A percentile compares a stretch with the other conserved stretches of the same genome.
Evolutionary conservation across 176 grass and related monocot genomes (phyloP).

Genomic region (Eragrostis nindensis): DNA sequence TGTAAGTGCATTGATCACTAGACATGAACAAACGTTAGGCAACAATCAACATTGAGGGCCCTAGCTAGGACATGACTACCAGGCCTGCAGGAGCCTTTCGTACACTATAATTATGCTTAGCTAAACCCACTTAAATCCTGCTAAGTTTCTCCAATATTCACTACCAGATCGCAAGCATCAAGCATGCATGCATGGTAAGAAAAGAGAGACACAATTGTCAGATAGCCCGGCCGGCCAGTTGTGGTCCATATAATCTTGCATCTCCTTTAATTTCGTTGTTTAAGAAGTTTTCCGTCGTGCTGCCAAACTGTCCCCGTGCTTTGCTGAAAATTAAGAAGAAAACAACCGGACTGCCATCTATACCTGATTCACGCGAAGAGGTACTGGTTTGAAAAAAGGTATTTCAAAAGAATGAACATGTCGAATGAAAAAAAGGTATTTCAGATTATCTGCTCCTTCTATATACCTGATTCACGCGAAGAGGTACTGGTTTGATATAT

Average conservation of each 20-base stretch:
- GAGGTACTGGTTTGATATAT: no score
- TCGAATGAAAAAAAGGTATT: no score
- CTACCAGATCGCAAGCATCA: background rate
- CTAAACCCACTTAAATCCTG: background rate
- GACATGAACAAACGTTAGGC: conserved; percentile 27
- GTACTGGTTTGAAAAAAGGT: no score
- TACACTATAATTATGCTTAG: no score
- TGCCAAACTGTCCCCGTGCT: background rate
- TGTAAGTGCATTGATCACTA: background rate
- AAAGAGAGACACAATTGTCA: no score
- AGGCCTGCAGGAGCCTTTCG: background rate
- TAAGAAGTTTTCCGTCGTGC: background rate
- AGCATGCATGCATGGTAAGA: no score
- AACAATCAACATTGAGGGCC: background rate
- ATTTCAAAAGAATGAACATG: no score
- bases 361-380: no score
- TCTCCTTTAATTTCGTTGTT: conserved; percentile 14
- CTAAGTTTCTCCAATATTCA: conserved; percentile 2
- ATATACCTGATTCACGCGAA: no score
- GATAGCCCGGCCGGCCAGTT: background rate
- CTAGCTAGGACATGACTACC: conserved; percentile 22
- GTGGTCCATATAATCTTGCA: background rate
- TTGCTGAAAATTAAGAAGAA: background rate
- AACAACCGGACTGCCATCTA: background rate
- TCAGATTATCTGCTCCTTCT: no score